Evolutionary conservation across 371 early-diverging fungal genomes (phyloP), one percentile per base, ranked within the genome.

Genomic region (Mucor piriformis): DNA sequence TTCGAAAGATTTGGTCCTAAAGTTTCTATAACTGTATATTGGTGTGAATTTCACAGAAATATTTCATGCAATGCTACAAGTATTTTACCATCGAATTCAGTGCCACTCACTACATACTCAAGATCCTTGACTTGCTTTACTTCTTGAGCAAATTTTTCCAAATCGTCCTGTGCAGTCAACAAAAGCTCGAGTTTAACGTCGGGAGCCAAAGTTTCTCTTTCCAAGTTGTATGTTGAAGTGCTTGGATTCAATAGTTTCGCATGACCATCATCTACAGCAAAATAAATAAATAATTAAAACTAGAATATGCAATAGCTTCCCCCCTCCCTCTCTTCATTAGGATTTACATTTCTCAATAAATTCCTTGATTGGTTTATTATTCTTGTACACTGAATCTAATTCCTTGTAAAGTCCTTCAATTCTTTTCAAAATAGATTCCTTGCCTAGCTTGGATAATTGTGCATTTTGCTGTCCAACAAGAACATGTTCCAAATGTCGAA

Each of bases 161-260:
- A 61, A 21, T 85, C 86, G 15, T 81, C 81, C 49, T 77, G 67
- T 12, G 84, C 83, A 13, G 83, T 81, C 20, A 83, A 37, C 34
- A 84, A 57, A 10, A 85, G 72, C 54, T 85, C 86, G 3, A 71
- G 60, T 56, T 85, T 85, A 12, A 84, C 81, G 24, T 79, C 81
- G n/a, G 81, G 61, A 20, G 82, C 60, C 55, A 85, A 53, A 29
- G 82, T 35, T 25, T 83, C 86, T 15, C 79, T 70, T 55, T 83
- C 86, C 48, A 81, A 33, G 5, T 75, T 66, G 50, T 77, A 73
- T 12, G 76, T 73, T 7, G 81, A 73, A 25, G 76, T 63, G 13
- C 63, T 60, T 15, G 70, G 82, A 56, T 76, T 74, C 16, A 82
- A 50, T 37, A 81, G 24, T 27, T 83, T 84, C 10, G 74, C 73